Conservation (phyloP, 805 yeast species). For the Saccharomycopsis selenospora region DNA sequence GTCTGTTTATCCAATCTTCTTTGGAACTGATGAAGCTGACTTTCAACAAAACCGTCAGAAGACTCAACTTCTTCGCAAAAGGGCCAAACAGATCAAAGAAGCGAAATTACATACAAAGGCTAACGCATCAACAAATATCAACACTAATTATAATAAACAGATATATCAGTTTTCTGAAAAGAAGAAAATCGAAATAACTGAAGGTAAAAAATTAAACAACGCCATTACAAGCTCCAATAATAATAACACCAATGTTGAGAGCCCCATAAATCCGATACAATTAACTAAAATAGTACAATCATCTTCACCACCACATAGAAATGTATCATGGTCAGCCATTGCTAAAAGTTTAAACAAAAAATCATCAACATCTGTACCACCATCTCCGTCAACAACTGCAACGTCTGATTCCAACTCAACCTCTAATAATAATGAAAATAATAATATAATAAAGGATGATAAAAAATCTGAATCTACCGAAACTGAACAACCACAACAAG, state of each 20-base stretch:
- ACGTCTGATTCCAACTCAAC: too few relatives aligned
- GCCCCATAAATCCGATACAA: too few relatives aligned
- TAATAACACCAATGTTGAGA: background rate
- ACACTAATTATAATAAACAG: too few relatives aligned
- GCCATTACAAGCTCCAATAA: background rate
- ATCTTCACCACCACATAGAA: constrained; percentile 7
- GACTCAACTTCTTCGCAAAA: background rate
- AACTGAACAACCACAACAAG: background rate
- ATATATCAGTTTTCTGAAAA: too few relatives aligned
- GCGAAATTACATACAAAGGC: background rate
- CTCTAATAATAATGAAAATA: too few relatives aligned
- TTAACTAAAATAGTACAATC: too few relatives aligned
- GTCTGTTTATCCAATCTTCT: constrained; percentile 13
- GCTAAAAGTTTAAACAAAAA: constrained; percentile 3
- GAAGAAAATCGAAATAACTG: too few relatives aligned
- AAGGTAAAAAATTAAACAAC: background rate
- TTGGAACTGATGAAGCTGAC: constrained; percentile 10
- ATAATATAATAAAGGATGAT: too few relatives aligned
- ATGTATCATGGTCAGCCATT: constrained; percentile 7
- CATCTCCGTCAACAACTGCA: background rate
- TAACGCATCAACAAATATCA: too few relatives aligned
- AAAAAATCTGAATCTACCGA: background rate
- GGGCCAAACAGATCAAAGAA: constrained; percentile 5
- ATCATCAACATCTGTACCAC: background rate
- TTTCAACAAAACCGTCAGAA: constrained; percentile 7